Conservation (phyloP, 345 rosid genomes). For the Gossypium ekmanianum region DNA sequence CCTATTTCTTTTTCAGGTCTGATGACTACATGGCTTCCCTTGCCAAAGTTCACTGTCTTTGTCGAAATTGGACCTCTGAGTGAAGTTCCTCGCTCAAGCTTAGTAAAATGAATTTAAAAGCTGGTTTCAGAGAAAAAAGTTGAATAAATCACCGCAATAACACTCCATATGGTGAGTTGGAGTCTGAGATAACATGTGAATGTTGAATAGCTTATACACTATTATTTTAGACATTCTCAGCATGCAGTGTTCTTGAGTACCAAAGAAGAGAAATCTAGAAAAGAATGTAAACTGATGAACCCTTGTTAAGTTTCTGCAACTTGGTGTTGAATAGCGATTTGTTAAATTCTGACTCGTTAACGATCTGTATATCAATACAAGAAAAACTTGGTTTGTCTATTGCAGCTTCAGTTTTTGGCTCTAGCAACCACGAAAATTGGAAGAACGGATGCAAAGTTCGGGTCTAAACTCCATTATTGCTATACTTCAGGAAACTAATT, state of each 20-base stretch:
- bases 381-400: neutral
- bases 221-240: neutral
- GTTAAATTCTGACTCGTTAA: neutral
- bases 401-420: neutral
- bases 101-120: neutral
- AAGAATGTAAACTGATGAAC: neutral
- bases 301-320: neutral
- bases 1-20: slow-evolving; percentile 50
- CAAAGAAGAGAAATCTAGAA: neutral
- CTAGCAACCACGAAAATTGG: neutral
- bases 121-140: neutral
- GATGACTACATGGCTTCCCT: slow-evolving; percentile 86
- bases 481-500: neutral
- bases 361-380: neutral
- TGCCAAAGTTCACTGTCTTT: slow-evolving; percentile 74
- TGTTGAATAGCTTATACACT: neutral
- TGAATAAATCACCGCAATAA: neutral
- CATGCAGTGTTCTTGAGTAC: neutral
- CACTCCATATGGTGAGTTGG: neutral
- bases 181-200: neutral
- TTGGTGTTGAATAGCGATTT: too few relatives aligned
- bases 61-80: slow-evolving; percentile 56
- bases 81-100: slow-evolving; percentile 3
- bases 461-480: neutral
- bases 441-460: neutral